Conservation (phyloP, 2,329 filamentous ascomycete genomes). For the Geosmithia morbida region DNA sequence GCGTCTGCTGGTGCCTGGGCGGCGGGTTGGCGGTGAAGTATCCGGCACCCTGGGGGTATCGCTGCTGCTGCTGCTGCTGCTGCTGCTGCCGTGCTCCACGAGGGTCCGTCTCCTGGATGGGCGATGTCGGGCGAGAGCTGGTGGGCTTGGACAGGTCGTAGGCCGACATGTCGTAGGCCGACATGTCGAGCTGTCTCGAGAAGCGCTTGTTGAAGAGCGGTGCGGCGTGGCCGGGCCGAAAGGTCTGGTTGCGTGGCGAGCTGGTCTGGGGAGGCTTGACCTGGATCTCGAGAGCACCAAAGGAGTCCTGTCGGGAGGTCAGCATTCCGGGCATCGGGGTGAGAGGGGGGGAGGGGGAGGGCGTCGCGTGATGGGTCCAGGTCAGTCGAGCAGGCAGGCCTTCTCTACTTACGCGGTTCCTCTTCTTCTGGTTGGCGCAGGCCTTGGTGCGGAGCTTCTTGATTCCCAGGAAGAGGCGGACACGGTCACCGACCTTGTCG, state of each 20-base stretch:
- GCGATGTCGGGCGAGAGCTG: conserved; percentile 5
- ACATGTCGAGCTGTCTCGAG: conserved; percentile 43
- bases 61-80: conserved; percentile 33
- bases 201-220: conserved; percentile 45
- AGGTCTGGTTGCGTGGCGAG: conserved; percentile 44
- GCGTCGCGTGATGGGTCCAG: no score
- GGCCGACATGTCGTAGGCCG: conserved; percentile 26
- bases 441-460: conserved; percentile 70
- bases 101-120: conserved; percentile 30
- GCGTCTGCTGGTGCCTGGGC: conserved; percentile 39
- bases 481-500: conserved; percentile 92
- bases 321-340: neutral
- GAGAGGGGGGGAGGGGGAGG: no score
- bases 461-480: conserved; percentile 76
- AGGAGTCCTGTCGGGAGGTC: conserved; percentile 51
- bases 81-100: conserved; percentile 26
- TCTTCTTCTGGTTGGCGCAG: conserved; percentile 64
- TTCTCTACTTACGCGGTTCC: conserved; percentile 55
- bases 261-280: conserved; percentile 22
- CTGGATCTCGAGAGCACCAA: conserved; percentile 61
- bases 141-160: conserved; percentile 29
- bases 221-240: conserved; percentile 28
- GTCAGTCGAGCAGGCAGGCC: neutral
- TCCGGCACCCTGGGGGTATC: conserved; percentile 40
- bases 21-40: conserved; percentile 25